A percentile compares a stretch with the other conserved stretches of the same genome.
These are phyloP conservation scores for Alternaria tenuissima DNA, from an alignment of 2,329 filamentous ascomycete genomes.

Conservation along the genomic window DNA sequence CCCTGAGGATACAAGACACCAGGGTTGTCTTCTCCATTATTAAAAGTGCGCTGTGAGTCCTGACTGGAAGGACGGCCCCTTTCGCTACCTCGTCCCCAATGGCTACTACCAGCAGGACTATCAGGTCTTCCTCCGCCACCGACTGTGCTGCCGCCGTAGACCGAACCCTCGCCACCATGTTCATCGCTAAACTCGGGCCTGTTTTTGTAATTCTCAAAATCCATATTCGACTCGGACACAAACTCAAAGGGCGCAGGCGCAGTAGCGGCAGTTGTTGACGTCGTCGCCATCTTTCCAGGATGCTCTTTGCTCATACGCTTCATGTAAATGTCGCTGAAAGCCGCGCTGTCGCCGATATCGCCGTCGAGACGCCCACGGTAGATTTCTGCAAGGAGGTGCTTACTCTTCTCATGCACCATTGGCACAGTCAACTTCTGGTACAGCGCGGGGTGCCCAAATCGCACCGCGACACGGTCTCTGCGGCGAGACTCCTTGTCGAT, in stretches of 20 bases:
- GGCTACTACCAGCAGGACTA: slow-evolving; percentile 63
- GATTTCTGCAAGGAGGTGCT: slow-evolving; percentile 83
- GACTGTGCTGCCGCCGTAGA: slow-evolving; percentile 66
- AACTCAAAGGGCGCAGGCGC: slow-evolving; percentile 76
- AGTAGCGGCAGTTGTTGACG: slow-evolving; percentile 13
- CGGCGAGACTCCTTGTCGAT: slow-evolving; percentile 54
- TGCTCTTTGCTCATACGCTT: slow-evolving; percentile 74
- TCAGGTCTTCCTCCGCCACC: slow-evolving; percentile 59
- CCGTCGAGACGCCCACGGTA: slow-evolving; percentile 83
- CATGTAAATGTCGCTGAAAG: slow-evolving; percentile 85
- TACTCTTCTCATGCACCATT: slow-evolving; percentile 92
- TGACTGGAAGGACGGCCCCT: slow-evolving; percentile 35
- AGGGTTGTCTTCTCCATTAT: slow-evolving; percentile 31
- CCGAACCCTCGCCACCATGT: slow-evolving; percentile 74
- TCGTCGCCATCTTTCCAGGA: slow-evolving; percentile 61
- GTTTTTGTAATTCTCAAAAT: slow-evolving; percentile 93
- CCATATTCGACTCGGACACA: slow-evolving; percentile 83
- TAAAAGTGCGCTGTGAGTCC: slow-evolving; percentile 40
- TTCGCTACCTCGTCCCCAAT: slow-evolving; percentile 26
- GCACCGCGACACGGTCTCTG: slow-evolving; percentile 74
- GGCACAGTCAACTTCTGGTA: slow-evolving; percentile 90
- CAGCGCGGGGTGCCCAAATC: slow-evolving; percentile 90
- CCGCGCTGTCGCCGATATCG: slow-evolving; percentile 63
- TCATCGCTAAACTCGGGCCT: slow-evolving; percentile 86
- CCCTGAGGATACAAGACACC: slow-evolving; percentile 57